Evolutionary conservation across 257 asterid genomes (phyloP), one percentile per base, ranked within the genome.

Genomic region (Nicotiana tabacum): DNA sequence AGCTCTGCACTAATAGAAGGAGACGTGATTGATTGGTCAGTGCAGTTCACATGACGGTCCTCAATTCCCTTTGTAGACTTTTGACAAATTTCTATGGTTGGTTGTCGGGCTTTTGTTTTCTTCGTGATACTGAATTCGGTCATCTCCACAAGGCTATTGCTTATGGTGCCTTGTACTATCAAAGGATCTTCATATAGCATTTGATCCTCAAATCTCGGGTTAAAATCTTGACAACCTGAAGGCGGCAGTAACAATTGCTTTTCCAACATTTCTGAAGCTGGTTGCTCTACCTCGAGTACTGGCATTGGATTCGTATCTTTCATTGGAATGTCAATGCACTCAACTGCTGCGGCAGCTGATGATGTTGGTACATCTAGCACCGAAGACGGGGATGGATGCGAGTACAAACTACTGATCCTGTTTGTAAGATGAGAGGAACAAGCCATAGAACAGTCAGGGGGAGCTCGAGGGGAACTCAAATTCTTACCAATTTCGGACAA

Each of bases 351-450:
- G 76, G 64, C 62, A 74, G 80, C 80, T 48, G 80, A 74, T 74
- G 80, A 74, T 27, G 56, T 64, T 9, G 78, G 11, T 2, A 66
- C 77, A 66, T 84, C 89, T 13, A 84, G 85, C 43, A 87, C 89
- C 2, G 89, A 87, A 16, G 88, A 84, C 0, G 89, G 87, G 53
- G 89, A 87, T 24, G 83, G 81, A 32, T 55, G 82, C 0, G 85
- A 87, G 30, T 27, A 37, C 68, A 33, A 32, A 3, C 32, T 58
- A 66, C 72, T 82, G 46, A 57, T 80, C 77, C 85, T 86, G 13
- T 82, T 77, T 4, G 82, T 67, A 1, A 81, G 57, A 30, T 18
- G 82, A 68, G 85, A 67, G 24, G 79, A 32, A 32, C 55, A 27
- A 64, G 43, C 48, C 35, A 18, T 65, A 69, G 77, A 58, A 60